Percentiles rank a stretch among this genome's conserved stretches.
Conservation (phyloP, 176 grass and related monocot species). For the Musa troglodytarum region DNA sequence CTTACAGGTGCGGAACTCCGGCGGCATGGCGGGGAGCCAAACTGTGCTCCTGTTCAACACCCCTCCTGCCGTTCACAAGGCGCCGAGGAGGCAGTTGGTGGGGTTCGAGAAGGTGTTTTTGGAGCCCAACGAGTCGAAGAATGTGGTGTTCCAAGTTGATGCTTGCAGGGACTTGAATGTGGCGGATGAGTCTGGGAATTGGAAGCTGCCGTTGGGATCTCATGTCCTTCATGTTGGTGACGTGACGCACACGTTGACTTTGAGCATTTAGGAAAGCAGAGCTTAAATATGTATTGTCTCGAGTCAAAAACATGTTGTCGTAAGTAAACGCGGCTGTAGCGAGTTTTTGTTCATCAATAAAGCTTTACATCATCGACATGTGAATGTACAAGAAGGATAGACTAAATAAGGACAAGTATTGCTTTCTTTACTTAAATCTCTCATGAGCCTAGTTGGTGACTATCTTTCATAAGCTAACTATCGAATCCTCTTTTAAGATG, state of each 20-base stretch:
- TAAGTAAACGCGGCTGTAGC: no score
- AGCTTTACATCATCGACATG: no score
- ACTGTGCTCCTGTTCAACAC: constrained; percentile 79
- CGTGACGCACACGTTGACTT: constrained; percentile 56
- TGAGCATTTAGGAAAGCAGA: constrained; percentile 18
- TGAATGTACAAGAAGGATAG: no score
- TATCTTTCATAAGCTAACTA: no score
- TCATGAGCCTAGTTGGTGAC: no score
- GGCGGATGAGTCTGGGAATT: constrained; percentile 62
- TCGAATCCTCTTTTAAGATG: no score
- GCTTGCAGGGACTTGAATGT: constrained; percentile 88
- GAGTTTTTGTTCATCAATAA: no score
- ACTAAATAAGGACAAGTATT: no score
- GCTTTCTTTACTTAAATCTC: no score
- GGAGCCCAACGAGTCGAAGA: constrained; percentile 29
- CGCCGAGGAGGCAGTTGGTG: constrained; percentile 71
- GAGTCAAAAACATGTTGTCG: no score
- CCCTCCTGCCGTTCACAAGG: constrained; percentile 64
- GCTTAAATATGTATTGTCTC: no score
- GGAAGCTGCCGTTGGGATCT: constrained; percentile 67
- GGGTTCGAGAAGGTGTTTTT: constrained; percentile 71
- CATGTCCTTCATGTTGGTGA: constrained; percentile 71
- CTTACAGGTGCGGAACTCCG: constrained; percentile 47
- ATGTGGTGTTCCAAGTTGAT: constrained; percentile 67
- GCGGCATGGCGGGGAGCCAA: constrained; percentile 41